Percentiles rank a stretch among this genome's conserved stretches.
Conservation (phyloP, 2,329 filamentous ascomycete genomes). For the Fusarium subglutinans region DNA sequence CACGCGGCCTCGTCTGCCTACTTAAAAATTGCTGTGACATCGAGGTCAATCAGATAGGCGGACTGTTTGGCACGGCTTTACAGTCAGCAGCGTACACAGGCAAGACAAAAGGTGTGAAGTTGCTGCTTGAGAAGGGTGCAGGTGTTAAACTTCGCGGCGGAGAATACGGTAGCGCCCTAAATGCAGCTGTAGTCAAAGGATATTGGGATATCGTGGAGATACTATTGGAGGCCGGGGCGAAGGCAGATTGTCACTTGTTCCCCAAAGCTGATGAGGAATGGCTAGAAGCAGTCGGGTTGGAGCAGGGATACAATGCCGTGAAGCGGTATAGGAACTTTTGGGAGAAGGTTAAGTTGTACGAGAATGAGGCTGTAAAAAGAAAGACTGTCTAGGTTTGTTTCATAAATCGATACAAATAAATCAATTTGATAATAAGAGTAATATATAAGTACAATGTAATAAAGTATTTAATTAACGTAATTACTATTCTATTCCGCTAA, state of each 20-base stretch:
- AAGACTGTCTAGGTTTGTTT: rapidly evolving
- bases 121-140: rapidly evolving
- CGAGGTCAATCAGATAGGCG: background rate
- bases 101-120: rapidly evolving
- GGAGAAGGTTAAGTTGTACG: rapidly evolving
- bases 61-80: background rate
- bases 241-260: background rate
- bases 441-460: background rate
- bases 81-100: background rate
- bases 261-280: rapidly evolving
- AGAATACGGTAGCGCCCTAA: background rate
- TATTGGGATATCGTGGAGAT: background rate
- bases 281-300: background rate
- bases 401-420: rapidly evolving
- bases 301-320: rapidly evolving
- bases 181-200: background rate
- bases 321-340: background rate
- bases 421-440: rapidly evolving
- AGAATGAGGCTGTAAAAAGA: rapidly evolving
- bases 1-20: background rate
- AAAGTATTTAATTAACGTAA: no score
- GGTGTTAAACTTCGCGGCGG: background rate
- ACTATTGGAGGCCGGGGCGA: rapidly evolving
- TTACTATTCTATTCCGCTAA: no score
- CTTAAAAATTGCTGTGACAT: rapidly evolving